Percentiles rank a stretch among this genome's conserved stretches.
Evolutionary conservation across 441 rosid species (phyloP).

Genomic region (Gossypium gossypioides): DNA sequence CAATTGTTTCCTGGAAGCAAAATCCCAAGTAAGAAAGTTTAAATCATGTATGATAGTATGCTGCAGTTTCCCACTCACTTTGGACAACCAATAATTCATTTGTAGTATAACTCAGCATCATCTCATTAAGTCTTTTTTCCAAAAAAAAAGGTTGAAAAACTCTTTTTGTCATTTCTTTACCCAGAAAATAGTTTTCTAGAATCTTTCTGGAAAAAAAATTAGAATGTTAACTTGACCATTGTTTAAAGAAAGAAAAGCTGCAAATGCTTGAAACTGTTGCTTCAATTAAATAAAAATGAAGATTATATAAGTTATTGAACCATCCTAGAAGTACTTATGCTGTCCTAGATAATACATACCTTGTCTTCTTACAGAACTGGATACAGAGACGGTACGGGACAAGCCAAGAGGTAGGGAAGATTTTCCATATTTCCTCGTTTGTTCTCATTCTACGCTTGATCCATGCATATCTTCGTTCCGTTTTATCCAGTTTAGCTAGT

Average conservation of each 20-base stretch:
- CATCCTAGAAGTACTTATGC: slow-evolving; percentile 1
- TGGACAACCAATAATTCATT: not conserved
- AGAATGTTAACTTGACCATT: not conserved
- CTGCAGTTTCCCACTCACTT: too few relatives aligned
- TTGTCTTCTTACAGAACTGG: slow-evolving; percentile 91
- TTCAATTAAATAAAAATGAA: slow-evolving; percentile 4
- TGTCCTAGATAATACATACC: slow-evolving; percentile 30
- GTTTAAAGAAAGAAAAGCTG: not conserved
- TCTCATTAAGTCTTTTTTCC: not conserved
- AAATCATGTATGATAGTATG: not conserved
- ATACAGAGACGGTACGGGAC: slow-evolving; percentile 92
- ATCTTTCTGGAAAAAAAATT: not conserved
- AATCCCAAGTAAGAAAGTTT: slow-evolving; percentile 13
- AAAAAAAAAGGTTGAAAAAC: not conserved
- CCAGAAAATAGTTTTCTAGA: not conserved
- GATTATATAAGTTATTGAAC: not conserved
- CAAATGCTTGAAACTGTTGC: not conserved
- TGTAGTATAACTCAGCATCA: not conserved
- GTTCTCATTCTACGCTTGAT: slow-evolving; percentile 93
- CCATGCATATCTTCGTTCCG: slow-evolving; percentile 97
- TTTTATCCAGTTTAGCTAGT: slow-evolving; percentile 93
- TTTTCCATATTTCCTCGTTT: slow-evolving; percentile 95
- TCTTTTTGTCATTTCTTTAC: not conserved
- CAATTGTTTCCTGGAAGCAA: slow-evolving; percentile 70
- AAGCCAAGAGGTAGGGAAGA: slow-evolving; percentile 92